These are phyloP conservation scores for Astrephomene gubernaculifera DNA, from an alignment of 139 green algal genomes.

Conservation along the genomic window DNA sequence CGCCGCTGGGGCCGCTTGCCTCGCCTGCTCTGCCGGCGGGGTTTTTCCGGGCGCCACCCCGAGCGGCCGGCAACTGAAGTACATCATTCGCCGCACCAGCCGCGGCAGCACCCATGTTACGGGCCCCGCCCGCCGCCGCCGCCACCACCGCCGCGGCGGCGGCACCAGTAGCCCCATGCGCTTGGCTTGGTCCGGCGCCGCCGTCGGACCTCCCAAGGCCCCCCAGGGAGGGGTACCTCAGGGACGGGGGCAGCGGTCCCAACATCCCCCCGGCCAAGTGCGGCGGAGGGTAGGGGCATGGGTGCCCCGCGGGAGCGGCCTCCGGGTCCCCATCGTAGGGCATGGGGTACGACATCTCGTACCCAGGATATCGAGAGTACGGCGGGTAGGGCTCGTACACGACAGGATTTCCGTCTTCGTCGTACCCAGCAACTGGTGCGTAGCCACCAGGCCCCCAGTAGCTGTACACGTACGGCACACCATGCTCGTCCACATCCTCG, in stretches of 20 bases:
- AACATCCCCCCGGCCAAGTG: no score
- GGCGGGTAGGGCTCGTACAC: not conserved
- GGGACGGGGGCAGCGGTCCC: no score
- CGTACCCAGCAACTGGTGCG: not conserved
- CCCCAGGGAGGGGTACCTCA: no score
- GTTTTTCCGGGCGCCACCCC: no score
- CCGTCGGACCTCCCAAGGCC: no score
- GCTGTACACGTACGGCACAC: conserved; percentile 19
- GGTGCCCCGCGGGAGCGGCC: not conserved
- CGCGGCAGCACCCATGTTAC: not conserved
- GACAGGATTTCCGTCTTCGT: conserved; percentile 27
- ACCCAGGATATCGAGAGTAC: not conserved
- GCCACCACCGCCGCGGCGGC: not conserved
- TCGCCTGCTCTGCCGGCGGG: no score
- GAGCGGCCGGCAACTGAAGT: no score
- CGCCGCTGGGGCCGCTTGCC: not conserved
- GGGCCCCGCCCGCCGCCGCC: not conserved
- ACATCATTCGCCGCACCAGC: not conserved
- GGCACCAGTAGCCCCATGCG: no score
- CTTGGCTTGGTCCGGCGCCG: no score
- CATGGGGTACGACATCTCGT: conserved; percentile 20
- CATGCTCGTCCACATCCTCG: conserved; percentile 44
- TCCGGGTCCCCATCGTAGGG: conserved; percentile 28
- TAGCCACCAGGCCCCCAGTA: not conserved
- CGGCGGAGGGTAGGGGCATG: not conserved